Conservation (phyloP, 441 rosid genomes). For the Pelargonium exstipulatum region DNA sequence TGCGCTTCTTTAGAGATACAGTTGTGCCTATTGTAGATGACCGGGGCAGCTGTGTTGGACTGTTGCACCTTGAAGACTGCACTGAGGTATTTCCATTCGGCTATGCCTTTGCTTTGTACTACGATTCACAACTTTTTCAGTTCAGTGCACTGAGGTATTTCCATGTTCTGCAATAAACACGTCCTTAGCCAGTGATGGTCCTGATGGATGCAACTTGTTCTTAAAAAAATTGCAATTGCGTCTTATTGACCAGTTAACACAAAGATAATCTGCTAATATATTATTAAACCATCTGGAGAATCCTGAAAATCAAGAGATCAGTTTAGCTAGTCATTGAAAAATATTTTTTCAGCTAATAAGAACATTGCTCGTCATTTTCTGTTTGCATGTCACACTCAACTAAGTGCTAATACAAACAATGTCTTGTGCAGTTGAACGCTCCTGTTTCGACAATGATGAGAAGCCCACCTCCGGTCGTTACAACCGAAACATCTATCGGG, state of each 20-base stretch:
- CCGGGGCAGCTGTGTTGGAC: conserved; percentile 58
- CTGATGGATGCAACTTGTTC: not conserved
- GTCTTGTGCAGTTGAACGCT: conserved; percentile 48
- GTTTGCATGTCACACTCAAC: not conserved
- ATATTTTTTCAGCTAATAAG: no score
- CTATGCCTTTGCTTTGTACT: not conserved
- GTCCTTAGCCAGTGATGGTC: not conserved
- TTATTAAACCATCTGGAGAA: not conserved
- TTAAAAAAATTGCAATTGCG: not conserved
- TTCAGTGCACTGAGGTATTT: no score
- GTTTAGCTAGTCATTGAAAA: not conserved
- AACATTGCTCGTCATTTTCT: not conserved
- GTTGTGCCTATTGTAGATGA: conserved; percentile 65
- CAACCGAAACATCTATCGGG: conserved; percentile 46
- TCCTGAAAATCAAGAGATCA: not conserved
- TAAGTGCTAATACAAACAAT: conserved; percentile 11
- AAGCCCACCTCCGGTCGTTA: conserved; percentile 59
- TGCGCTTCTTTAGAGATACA: conserved; percentile 52
- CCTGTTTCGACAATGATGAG: conserved; percentile 59
- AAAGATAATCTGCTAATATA: not conserved
- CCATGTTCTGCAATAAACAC: not conserved
- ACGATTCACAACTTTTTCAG: not conserved
- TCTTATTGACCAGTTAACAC: not conserved
- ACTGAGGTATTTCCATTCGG: conserved; percentile 34
- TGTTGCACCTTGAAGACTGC: conserved; percentile 71